Percentiles rank a stretch among this genome's conserved stretches.
phyloP scores from a whole-genome alignment of 306 rosid genomes.

The Gillenia trifoliata region DNA sequence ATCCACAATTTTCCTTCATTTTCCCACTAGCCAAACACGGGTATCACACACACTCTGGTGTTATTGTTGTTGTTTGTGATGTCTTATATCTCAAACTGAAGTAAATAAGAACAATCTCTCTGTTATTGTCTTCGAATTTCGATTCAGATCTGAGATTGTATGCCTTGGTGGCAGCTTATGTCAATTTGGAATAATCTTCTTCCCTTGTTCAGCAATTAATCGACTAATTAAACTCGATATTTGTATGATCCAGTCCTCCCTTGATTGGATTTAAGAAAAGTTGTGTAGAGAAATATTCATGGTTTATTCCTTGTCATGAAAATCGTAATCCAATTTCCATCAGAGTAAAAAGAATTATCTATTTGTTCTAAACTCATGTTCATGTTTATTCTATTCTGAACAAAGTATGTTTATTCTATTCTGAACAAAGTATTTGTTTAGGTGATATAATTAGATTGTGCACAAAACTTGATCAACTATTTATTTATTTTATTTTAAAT shows the following conservation, averaged over 20 bases:
- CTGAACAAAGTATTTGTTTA: too few species aligned
- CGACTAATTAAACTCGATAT: background rate
- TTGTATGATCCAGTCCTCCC: background rate
- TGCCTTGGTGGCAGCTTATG: background rate
- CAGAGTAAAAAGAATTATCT: too few species aligned
- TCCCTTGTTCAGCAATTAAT: background rate
- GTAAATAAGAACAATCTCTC: background rate
- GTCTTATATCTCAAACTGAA: background rate
- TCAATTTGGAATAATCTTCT: background rate
- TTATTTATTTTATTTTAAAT: too few species aligned
- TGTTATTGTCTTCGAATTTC: background rate
- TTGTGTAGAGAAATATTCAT: background rate
- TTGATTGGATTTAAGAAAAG: background rate
- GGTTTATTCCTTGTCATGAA: background rate
- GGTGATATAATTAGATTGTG: too few species aligned
- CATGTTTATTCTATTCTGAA: too few species aligned
- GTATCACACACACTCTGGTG: background rate
- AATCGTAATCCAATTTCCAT: background rate
- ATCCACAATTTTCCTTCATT: background rate
- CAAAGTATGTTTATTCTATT: too few species aligned
- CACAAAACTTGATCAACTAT: too few species aligned
- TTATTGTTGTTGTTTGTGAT: background rate
- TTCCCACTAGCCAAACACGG: background rate
- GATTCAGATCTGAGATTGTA: background rate
- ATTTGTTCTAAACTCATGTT: too few species aligned